Evolutionary conservation across 257 asterid species (phyloP), one percentile per base, ranked within the genome.

Genomic region (Misopates orontium): DNA sequence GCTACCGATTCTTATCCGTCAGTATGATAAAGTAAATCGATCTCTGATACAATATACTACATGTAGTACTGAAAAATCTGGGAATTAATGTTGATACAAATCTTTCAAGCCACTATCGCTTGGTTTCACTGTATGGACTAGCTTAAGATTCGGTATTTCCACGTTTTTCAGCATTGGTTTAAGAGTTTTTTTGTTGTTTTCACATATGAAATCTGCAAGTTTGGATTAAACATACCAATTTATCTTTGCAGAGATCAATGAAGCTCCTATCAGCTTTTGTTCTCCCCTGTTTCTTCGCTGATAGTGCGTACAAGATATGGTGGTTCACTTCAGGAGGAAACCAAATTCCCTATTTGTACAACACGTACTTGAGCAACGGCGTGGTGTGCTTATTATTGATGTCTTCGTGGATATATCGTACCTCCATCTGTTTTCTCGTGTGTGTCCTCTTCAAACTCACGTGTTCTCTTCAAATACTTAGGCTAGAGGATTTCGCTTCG

Each of bases 361-460:
- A 90, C 74, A 75, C 74, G 16, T 64, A 65, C 69, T 45, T 83
- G 64, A 90, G 96, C 86, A 80, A 86, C 62, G 52, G 47, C 21
- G 31, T 84, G 0, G 74, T 81, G 8, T 90, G 99, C 83, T 55
- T 81, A 61, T 80, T 93, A 22, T 50, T 90, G 57, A 20, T 87
- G 76, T 78, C 82, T 32, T 93, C 99, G 0, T 93, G 99, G 99
- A 86, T 93, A 1, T 93, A 90, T 69, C 84, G 99, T 28, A 73
- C 80, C 59, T 73, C 96, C 1, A 75, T 93, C 74, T 86, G 89
- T 64, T 87, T 84, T 76, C 90, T 90, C 10, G 90, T 93, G 15
- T 93, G 99, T 73, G 68, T 90, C 47, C 88, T 90, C 72, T 93
- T 90, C 81, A 90, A 91, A 58, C 85, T 93, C 53, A 90, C 88